Percentiles rank a stretch among this genome's conserved stretches.
Conservation (phyloP, 306 rosid genomes). For the Cucumis hystrix region DNA sequence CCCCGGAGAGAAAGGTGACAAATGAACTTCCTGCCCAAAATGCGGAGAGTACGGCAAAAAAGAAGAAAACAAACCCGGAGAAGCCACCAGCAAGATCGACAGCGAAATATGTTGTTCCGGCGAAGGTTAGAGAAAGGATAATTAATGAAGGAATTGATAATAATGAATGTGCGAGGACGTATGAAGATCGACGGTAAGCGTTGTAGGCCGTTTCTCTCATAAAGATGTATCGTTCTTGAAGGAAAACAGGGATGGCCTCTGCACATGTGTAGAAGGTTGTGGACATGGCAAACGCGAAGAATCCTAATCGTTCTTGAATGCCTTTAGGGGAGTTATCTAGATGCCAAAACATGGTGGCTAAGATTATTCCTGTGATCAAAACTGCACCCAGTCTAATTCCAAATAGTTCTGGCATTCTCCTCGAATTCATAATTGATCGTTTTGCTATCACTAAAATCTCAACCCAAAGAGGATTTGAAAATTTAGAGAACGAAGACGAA, state of each 20-base stretch:
- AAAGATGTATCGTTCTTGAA: conserved; percentile 94
- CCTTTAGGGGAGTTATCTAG: conserved; percentile 76
- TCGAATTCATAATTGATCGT: conserved; percentile 53
- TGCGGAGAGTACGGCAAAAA: conserved; percentile 27
- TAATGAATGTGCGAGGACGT: conserved; percentile 59
- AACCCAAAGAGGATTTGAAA: conserved; percentile 68
- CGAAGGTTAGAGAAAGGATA: conserved; percentile 56
- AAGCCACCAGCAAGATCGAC: conserved; percentile 62
- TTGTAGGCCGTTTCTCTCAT: conserved; percentile 92
- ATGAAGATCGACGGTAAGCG: conserved; percentile 86
- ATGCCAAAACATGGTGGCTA: conserved; percentile 63
- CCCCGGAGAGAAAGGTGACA: conserved; percentile 75
- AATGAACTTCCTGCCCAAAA: conserved; percentile 92
- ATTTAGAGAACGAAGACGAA: conserved; percentile 36
- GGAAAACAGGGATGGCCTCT: conserved; percentile 70
- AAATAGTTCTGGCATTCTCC: conserved; percentile 66
- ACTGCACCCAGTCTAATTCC: conserved; percentile 76
- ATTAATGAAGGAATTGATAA: conserved; percentile 51
- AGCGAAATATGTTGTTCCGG: conserved; percentile 61
- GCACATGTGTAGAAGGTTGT: conserved; percentile 91
- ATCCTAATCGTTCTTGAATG: conserved; percentile 57
- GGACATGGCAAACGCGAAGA: conserved; percentile 91
- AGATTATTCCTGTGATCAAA: conserved; percentile 48
- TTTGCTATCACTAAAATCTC: conserved; percentile 53
- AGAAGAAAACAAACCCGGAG: conserved; percentile 45